Percentiles rank a stretch among this genome's conserved stretches.
Conservation (phyloP, 176 grass and related monocot genomes). For the Cenchrus purpureus region DNA sequence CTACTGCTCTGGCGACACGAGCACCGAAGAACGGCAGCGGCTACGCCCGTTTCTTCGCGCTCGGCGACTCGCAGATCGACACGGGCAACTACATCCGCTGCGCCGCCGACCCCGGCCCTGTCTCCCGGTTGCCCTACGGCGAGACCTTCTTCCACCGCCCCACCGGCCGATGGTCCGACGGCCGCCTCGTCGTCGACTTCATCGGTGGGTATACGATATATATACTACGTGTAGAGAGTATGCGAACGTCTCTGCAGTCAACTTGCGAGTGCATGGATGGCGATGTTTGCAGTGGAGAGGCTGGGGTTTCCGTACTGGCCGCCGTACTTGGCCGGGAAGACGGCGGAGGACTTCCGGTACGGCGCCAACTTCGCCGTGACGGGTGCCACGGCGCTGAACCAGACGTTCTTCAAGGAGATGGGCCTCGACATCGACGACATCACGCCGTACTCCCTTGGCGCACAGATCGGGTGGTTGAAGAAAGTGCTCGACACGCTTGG, state of each 20-base stretch:
- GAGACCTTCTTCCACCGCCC: conserved; percentile 80
- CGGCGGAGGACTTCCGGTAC: conserved; percentile 49
- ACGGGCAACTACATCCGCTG: conserved; percentile 72
- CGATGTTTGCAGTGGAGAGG: conserved; percentile 46
- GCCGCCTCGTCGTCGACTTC: conserved; percentile 74
- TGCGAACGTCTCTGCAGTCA: neutral
- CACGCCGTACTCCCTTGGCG: conserved; percentile 59
- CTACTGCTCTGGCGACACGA: neutral
- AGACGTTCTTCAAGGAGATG: conserved; percentile 50
- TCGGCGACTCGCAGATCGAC: conserved; percentile 76
- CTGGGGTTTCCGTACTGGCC: conserved; percentile 48
- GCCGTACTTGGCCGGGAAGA: conserved; percentile 59
- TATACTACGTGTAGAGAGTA: too few relatives aligned
- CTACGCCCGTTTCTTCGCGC: conserved; percentile 59
- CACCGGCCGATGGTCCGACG: conserved; percentile 74
- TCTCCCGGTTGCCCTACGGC: conserved; percentile 56
- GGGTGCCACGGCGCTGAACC: conserved; percentile 64
- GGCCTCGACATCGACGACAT: conserved; percentile 38
- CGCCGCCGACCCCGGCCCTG: conserved; percentile 41
- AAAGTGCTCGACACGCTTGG: conserved; percentile 48
- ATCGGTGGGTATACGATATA: conserved; percentile 36
- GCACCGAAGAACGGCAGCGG: conserved; percentile 4
- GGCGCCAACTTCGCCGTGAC: conserved; percentile 81
- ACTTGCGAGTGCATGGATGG: too few relatives aligned
- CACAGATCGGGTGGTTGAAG: conserved; percentile 71